Base-by-base conservation (phyloP, 106 monocot species). In the Apostasia ramifera region DNA sequence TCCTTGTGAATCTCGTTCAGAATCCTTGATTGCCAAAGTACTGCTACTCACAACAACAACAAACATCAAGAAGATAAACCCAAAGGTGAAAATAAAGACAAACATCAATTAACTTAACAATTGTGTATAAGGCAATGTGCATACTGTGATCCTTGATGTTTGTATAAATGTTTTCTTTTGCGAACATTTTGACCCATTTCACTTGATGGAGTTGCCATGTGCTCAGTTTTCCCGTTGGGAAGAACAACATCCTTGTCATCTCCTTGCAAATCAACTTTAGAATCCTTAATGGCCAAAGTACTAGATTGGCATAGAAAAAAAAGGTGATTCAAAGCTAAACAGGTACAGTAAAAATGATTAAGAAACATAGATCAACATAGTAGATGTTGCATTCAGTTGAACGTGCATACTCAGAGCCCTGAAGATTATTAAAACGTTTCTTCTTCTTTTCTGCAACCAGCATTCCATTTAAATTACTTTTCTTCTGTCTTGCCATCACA, bases 1-100 rank as follows among this genome's bases (percentile, higher is more conserved):
- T 44, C 62, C 61, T 9, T 39, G 61, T 43, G 42, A 61, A 61
- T 42, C 61, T 42, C 61, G 11, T 44, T 63, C 44, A 63, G 62
- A 63, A 12, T 63, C 12, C 62, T 44, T 8, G 8, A 44, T 4
- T 44, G 62, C n/a, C 62, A 63, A 45, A 44, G 44, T 45, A 44
- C 56, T 56, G 14, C 13, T 44, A 45, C 45, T 40, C 44, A 63
- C 13, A 44, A 13, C 2, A 63, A 45, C 9, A 43, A 43, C 62
- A 63, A 63, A 6, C 8, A n/a, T 63, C 12, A 63, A 44, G 3
- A 63, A 44, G n/a, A 63, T 0, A 50, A 5, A 63, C 11, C n/a
- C 41, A 11, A 56, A 56, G 13, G 4, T 56, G 3, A 63, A 63
- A 45, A 45, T 44, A 45, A 45, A 12, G 45, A 14, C 5, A 63